Evolutionary conservation across 352 stramenopile species (phyloP).

Genomic region (Paralagenidium karlingii): DNA sequence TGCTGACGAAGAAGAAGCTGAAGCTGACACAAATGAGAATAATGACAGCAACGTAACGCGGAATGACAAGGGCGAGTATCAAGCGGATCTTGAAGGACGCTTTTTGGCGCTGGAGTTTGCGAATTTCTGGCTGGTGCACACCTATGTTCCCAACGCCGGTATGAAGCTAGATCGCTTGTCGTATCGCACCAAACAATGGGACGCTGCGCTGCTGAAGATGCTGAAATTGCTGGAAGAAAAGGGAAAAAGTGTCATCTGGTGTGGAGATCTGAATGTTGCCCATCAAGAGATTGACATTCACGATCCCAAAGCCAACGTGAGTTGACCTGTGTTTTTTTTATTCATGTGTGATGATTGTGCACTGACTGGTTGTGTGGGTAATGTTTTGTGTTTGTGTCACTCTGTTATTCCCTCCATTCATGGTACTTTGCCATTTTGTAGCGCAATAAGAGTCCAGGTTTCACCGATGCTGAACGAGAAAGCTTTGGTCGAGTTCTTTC

Average conservation of each 20-base stretch:
- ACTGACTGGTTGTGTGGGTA: neutral
- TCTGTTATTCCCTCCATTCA: neutral
- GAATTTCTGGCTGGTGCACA: constrained; percentile 76
- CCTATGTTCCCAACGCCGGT: constrained; percentile 67
- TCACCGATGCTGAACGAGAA: constrained; percentile 66
- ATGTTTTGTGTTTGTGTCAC: neutral
- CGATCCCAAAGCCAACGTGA: constrained; percentile 68
- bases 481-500: constrained; percentile 54
- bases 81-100: constrained; percentile 40
- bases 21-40: too few species aligned
- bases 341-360: neutral
- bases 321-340: neutral
- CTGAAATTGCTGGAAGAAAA: constrained; percentile 50
- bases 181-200: constrained; percentile 66
- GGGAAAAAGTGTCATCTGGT: constrained; percentile 73
- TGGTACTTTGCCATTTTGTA: constrained; percentile 7
- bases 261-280: constrained; percentile 75
- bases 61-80: too few species aligned
- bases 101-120: constrained; percentile 68
- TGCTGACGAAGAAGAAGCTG: too few species aligned
- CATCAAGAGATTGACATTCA: constrained; percentile 84
- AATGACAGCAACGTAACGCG: neutral
- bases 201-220: constrained; percentile 53
- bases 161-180: constrained; percentile 55
- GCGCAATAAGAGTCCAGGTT: constrained; percentile 60